Conservation (phyloP, 2,329 filamentous ascomycete species). For the Pseudocercospora pini-densiflorae region DNA sequence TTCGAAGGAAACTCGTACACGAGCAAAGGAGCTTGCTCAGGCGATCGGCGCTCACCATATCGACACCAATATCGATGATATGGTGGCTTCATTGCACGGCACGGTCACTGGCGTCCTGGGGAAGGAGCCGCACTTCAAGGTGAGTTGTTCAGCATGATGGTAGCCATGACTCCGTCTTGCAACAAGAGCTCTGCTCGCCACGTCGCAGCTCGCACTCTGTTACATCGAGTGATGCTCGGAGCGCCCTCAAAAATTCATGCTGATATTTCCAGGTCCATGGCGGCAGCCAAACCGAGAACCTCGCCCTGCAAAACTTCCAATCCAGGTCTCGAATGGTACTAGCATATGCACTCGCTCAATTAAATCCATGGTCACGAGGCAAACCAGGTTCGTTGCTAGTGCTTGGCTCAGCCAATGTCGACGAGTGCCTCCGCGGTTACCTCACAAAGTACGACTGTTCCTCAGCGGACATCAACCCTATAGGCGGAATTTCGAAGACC, state of each 20-base stretch:
- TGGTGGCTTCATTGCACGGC: conserved; percentile 64
- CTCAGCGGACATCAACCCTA: conserved; percentile 63
- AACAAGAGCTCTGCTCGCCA: neutral
- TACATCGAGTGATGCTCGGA: too few relatives aligned
- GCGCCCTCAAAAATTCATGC: neutral
- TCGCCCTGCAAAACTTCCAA: conserved; percentile 71
- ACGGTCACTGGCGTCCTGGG: conserved; percentile 63
- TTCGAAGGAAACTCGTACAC: conserved; percentile 66
- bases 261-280: conserved; percentile 56
- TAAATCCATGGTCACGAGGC: conserved; percentile 64
- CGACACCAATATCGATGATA: conserved; percentile 73
- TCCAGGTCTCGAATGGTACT: conserved; percentile 69
- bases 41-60: conserved; percentile 74
- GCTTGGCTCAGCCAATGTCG: conserved; percentile 70
- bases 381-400: conserved; percentile 66
- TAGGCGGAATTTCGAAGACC: conserved; percentile 66
- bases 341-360: conserved; percentile 66
- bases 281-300: conserved; percentile 62
- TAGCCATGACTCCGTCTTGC: too few relatives aligned
- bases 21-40: conserved; percentile 64
- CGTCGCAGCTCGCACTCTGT: neutral
- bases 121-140: conserved; percentile 65
- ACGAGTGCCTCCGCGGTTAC: conserved; percentile 62
- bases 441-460: conserved; percentile 73
- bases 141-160: neutral